Evolutionary conservation across 2,329 filamentous ascomycete genomes (phyloP).

Genomic region (Aphanocladium album): DNA sequence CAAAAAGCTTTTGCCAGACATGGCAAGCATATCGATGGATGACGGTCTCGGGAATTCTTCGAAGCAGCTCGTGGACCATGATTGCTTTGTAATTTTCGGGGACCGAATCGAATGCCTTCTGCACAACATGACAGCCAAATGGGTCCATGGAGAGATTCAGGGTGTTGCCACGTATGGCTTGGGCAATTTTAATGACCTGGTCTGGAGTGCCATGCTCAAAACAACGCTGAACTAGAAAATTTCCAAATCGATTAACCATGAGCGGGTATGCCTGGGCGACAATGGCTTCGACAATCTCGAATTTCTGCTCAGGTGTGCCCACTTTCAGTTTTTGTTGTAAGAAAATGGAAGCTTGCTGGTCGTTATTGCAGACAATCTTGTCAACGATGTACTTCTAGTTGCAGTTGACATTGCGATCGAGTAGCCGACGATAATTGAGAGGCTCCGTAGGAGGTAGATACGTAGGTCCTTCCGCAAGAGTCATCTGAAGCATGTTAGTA

Average conservation of each 20-base stretch:
- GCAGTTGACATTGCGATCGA: constrained; percentile 93
- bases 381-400: constrained; percentile 99
- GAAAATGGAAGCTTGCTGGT: constrained; percentile 98
- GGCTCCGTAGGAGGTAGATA: constrained; percentile 86
- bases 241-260: constrained; percentile 98
- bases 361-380: constrained; percentile 98
- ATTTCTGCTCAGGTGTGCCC: constrained; percentile 90
- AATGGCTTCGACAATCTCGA: constrained; percentile 94
- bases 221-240: constrained; percentile 96
- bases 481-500: constrained; percentile 32
- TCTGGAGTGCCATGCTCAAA: constrained; percentile 96
- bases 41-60: constrained; percentile 93
- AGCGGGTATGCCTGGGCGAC: constrained; percentile 89
- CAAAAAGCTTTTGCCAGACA: constrained; percentile 99
- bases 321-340: constrained; percentile 98
- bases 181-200: constrained; percentile 90
- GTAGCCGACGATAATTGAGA: constrained; percentile 88
- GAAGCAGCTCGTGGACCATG: constrained; percentile 97
- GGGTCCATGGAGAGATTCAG: constrained; percentile 96
- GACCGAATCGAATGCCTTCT: constrained; percentile 97
- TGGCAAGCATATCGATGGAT: constrained; percentile 98
- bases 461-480: constrained; percentile 58
- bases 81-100: constrained; percentile 96
- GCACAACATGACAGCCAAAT: constrained; percentile 95
- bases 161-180: constrained; percentile 90